phyloP scores from a whole-genome alignment of 495 filamentous ascomycete genomes.

The Neurospora sp. region DNA sequence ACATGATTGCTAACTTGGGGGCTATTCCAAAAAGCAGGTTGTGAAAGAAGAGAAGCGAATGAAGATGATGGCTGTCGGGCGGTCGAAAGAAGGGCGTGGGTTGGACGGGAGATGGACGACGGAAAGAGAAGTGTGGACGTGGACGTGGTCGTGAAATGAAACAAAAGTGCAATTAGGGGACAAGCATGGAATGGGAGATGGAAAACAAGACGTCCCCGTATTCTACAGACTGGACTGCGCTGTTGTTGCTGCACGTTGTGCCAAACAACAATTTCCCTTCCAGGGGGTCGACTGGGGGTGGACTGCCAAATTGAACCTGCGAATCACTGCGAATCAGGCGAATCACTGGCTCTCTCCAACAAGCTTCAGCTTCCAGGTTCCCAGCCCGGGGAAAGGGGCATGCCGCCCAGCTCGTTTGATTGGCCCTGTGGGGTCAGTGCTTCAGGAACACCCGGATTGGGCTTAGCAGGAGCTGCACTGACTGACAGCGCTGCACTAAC shows the following conservation, averaged over 20 bases:
- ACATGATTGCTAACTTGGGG: constrained; percentile 29
- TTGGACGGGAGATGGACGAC: constrained; percentile 15
- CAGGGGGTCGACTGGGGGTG: constrained; percentile 20
- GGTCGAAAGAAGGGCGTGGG: constrained; percentile 3
- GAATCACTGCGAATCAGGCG: neutral
- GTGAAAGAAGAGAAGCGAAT: constrained; percentile 5
- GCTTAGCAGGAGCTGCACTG: constrained; percentile 8
- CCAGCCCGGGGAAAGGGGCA: constrained; percentile 33
- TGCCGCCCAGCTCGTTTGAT: constrained; percentile 22
- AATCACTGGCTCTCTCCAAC: neutral
- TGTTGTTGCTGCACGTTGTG: constrained; percentile 11
- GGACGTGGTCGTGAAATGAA: neutral
- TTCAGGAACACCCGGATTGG: constrained; percentile 19
- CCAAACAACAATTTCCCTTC: constrained; percentile 40
- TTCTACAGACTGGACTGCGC: constrained; percentile 5
- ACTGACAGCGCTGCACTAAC: constrained; percentile 3
- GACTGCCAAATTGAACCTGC: constrained; percentile 3
- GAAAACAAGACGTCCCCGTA: constrained; percentile 15
- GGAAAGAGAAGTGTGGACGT: constrained; percentile 1
- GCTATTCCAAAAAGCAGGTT: constrained; percentile 35
- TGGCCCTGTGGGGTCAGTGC: constrained; percentile 28
- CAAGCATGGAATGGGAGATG: neutral
- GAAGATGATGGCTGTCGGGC: constrained; percentile 8
- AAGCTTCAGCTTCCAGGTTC: neutral
- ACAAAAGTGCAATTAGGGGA: neutral